These are phyloP conservation scores for Camelina neglecta DNA, from an alignment of 345 rosid species.

Conservation along the genomic window DNA sequence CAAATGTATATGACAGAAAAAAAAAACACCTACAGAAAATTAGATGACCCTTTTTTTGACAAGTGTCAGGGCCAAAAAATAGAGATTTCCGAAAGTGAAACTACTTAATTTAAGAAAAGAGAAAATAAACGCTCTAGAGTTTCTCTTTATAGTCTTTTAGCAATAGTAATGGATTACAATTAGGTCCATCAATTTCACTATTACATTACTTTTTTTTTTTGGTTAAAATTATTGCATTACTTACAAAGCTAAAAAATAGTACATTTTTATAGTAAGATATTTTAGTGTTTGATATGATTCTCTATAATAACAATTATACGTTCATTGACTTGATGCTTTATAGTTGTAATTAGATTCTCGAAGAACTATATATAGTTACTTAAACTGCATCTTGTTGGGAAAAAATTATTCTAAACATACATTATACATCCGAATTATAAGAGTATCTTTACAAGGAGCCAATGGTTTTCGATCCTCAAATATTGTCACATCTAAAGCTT, in stretches of 20 bases:
- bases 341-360: slow-evolving; percentile 19
- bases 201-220: no score
- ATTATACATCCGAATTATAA: not conserved
- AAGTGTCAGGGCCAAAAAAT: not conserved
- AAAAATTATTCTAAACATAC: slow-evolving; percentile 14
- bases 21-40: not conserved
- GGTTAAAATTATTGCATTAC: no score
- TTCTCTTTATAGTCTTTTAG: no score
- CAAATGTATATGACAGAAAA: not conserved
- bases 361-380: not conserved
- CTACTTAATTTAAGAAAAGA: not conserved
- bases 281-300: slow-evolving; percentile 35
- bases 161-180: no score
- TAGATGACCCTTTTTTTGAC: not conserved
- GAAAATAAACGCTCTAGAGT: no score
- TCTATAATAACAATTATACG: slow-evolving; percentile 1
- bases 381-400: slow-evolving; percentile 19
- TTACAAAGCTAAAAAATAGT: not conserved
- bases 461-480: slow-evolving; percentile 32
- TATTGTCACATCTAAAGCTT: slow-evolving; percentile 42
- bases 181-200: no score
- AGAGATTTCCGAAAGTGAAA: not conserved
- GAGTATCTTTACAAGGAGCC: slow-evolving; percentile 26
- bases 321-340: slow-evolving; percentile 32
- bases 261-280: slow-evolving; percentile 4